These are phyloP conservation scores for Daedaleopsis sinensis DNA, from an alignment of 768 basidiomycete species.

Conservation along the genomic window DNA sequence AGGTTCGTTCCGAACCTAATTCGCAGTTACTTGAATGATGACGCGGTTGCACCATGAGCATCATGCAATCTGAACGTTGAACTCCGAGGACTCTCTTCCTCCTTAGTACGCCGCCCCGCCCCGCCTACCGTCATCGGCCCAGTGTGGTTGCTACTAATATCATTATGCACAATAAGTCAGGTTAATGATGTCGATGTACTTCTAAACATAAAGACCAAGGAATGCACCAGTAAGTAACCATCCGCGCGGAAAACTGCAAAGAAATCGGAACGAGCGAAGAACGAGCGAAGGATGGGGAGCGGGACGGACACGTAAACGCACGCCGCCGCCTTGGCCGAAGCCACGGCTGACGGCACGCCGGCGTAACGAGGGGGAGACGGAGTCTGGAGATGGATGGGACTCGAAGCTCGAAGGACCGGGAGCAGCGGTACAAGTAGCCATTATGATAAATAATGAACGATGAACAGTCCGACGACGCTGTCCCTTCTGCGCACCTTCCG, in stretches of 20 bases:
- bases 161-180: slow-evolving; percentile 22
- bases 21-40: no score
- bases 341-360: neutral
- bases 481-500: neutral
- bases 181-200: slow-evolving; percentile 18
- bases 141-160: neutral
- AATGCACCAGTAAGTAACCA: neutral
- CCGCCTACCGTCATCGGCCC: no score
- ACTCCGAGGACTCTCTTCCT: no score
- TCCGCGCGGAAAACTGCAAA: neutral
- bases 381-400: neutral
- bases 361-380: neutral
- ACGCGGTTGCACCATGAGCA: no score
- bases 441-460: slow-evolving; percentile 20
- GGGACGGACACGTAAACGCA: neutral
- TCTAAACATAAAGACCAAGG: slow-evolving; percentile 2
- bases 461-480: neutral
- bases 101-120: no score
- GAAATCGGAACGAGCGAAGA: neutral
- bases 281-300: neutral
- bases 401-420: neutral
- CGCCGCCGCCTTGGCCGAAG: no score
- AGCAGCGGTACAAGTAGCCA: slow-evolving; percentile 18
- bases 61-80: no score
- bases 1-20: no score